Evolutionary conservation across 805 yeast genomes (phyloP).

Genomic region (Diddensiella caesifluorescens): DNA sequence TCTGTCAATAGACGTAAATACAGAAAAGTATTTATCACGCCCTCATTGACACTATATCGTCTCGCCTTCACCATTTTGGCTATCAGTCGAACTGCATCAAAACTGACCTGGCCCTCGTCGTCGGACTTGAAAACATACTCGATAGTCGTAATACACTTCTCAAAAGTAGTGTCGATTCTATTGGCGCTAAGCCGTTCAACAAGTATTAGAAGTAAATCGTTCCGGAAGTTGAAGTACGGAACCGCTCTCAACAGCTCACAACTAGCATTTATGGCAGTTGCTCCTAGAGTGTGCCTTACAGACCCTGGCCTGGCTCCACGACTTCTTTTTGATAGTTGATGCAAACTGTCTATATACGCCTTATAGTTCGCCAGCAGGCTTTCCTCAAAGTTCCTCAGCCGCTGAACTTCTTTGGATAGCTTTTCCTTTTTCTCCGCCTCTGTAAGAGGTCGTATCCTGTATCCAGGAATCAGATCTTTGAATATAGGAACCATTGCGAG

Average conservation of each 20-base stretch:
- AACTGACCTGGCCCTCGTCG: conserved; percentile 71
- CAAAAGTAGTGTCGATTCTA: conserved; percentile 44
- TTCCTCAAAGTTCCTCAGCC: conserved; percentile 76
- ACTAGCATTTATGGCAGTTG: conserved; percentile 62
- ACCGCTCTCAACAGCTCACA: conserved; percentile 68
- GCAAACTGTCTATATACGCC: conserved; percentile 54
- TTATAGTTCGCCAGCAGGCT: conserved; percentile 63
- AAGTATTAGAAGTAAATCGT: conserved; percentile 64
- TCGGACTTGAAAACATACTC: conserved; percentile 74
- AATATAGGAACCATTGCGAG: conserved; percentile 79
- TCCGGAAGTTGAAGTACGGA: conserved; percentile 74
- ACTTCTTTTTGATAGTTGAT: conserved; percentile 39
- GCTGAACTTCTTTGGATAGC: conserved; percentile 77
- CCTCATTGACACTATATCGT: conserved; percentile 75
- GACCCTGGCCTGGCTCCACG: conserved; percentile 23
- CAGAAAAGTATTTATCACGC: conserved; percentile 66
- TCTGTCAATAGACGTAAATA: conserved; percentile 46
- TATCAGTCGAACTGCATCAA: conserved; percentile 64
- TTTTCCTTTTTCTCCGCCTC: conserved; percentile 78
- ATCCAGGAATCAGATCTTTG: conserved; percentile 82
- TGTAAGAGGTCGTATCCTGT: conserved; percentile 74
- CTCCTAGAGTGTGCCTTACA: conserved; percentile 25
- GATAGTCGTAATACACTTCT: conserved; percentile 55
- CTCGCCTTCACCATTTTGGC: conserved; percentile 68
- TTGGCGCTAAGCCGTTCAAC: conserved; percentile 61